Conservation (phyloP, 2,329 filamentous ascomycete species). For the Aureobasidium musti region DNA sequence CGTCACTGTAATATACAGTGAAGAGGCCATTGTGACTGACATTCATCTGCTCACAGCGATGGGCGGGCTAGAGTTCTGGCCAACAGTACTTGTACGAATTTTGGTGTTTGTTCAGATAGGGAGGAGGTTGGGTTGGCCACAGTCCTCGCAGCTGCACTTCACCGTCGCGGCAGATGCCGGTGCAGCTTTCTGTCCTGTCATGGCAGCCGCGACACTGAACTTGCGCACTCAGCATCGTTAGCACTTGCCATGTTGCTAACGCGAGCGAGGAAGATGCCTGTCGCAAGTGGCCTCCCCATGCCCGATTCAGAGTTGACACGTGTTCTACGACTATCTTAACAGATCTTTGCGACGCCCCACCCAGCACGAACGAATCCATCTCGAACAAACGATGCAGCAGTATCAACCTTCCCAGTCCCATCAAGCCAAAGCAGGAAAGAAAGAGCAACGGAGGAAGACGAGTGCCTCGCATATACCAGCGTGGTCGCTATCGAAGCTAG, state of each 20-base stretch:
- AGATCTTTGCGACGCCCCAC: background rate
- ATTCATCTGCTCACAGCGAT: background rate
- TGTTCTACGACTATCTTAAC: background rate
- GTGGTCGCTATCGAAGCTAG: background rate
- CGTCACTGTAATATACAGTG: background rate
- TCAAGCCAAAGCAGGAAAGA: background rate
- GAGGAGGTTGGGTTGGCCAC: background rate
- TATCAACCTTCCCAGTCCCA: background rate
- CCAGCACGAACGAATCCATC: background rate
- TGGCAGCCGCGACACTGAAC: background rate
- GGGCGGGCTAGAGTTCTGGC: too few relatives aligned
- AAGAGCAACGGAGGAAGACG: background rate
- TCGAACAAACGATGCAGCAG: background rate
- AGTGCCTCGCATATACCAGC: background rate
- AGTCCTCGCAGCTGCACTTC: background rate
- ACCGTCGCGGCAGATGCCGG: background rate
- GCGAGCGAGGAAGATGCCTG: background rate
- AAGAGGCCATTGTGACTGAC: background rate
- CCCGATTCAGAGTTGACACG: background rate
- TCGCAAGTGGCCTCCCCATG: background rate
- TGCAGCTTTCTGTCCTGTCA: background rate
- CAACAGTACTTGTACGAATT: background rate
- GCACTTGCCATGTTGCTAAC: background rate
- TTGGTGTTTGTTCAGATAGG: background rate
- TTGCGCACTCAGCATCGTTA: background rate